phyloP scores from a whole-genome alignment of 179 eudicot species.

The Beta macrorhiza region DNA sequence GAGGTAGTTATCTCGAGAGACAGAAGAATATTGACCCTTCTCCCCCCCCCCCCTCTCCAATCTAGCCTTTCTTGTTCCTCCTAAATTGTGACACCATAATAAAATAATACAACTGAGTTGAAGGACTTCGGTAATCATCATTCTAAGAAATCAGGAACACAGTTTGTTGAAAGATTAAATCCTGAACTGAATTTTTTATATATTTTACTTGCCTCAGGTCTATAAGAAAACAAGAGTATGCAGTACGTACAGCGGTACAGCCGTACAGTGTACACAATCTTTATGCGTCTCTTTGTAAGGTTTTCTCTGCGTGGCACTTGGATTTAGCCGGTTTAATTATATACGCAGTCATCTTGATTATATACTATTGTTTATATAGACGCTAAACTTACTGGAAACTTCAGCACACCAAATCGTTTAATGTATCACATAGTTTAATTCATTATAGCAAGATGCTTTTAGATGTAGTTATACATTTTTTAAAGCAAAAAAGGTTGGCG shows the following conservation, averaged over 20 bases:
- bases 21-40: neutral
- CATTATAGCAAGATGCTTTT: neutral
- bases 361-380: neutral
- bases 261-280: neutral
- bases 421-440: neutral
- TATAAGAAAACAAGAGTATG: neutral
- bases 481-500: slow-evolving; percentile 2
- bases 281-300: neutral
- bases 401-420: neutral
- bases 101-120: neutral
- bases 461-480: neutral
- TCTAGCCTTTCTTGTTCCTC: neutral
- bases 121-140: neutral
- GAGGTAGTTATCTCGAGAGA: too few species aligned
- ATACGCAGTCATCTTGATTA: neutral
- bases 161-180: neutral
- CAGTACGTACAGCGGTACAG: neutral
- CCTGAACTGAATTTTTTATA: too few species aligned
- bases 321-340: neutral
- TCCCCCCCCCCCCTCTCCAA: too few species aligned
- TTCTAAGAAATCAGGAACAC: neutral
- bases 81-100: neutral
- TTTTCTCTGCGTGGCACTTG: neutral
- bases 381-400: neutral
- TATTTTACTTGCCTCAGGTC: neutral